Conservation (phyloP, 2,329 filamentous ascomycete species). For the Beauveria medogensis region DNA sequence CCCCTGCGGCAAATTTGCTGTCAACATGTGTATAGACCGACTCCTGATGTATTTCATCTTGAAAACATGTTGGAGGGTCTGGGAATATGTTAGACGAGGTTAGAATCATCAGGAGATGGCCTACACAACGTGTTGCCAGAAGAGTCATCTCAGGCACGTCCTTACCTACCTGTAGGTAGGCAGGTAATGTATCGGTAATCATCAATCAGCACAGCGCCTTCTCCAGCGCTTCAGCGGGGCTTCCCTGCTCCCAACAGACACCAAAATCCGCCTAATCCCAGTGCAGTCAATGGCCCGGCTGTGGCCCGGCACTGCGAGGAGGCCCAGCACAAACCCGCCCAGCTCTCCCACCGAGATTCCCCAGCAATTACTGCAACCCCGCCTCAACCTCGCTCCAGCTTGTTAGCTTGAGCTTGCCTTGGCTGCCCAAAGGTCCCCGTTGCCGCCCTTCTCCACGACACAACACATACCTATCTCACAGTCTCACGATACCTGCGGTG, state of each 20-base stretch:
- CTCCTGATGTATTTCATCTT: no score
- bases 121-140: no score
- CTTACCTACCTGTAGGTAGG: no score
- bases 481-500: neutral
- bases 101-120: no score
- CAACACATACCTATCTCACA: neutral
- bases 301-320: neutral
- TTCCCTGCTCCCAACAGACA: neutral
- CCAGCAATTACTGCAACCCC: conserved; percentile 6
- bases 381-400: conserved; percentile 3
- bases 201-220: neutral
- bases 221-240: neutral
- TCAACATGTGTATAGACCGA: no score
- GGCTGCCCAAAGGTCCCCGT: conserved; percentile 3
- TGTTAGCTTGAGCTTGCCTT: neutral
- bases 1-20: no score
- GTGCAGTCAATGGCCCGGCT: neutral
- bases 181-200: no score
- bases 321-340: neutral
- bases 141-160: no score
- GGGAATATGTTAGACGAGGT: no score
- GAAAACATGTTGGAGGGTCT: no score
- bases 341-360: neutral
- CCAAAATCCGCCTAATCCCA: conserved; percentile 2
- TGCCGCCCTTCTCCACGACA: conserved; percentile 4